A percentile compares a stretch with the other conserved stretches of the same genome.
These are phyloP conservation scores for Coemansia sp. DNA, from an alignment of 192 early-diverging fungal genomes.

Conservation along the genomic window DNA sequence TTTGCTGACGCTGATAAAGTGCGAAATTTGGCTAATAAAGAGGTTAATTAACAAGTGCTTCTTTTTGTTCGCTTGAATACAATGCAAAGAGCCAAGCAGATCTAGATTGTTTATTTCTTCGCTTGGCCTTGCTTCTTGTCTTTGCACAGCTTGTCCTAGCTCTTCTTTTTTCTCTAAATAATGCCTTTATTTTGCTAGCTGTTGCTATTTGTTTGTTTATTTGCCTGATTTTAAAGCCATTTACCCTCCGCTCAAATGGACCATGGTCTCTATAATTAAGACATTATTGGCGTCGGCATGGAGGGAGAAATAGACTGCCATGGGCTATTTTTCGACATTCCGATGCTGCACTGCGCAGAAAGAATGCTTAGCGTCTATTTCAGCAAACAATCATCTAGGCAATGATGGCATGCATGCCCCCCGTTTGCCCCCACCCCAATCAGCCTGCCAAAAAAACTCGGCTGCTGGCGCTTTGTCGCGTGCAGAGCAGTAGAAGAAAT, in stretches of 20 bases:
- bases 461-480: not conserved
- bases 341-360: not conserved
- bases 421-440: too few relatives aligned
- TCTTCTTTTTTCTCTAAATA: not conserved
- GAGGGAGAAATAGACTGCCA: not conserved
- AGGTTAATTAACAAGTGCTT: not conserved
- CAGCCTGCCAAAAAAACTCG: not conserved
- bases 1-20: not conserved
- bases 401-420: too few relatives aligned
- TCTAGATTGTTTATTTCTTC: not conserved
- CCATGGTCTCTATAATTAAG: not conserved
- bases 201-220: not conserved
- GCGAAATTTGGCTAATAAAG: constrained; percentile 2
- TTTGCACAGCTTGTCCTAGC: too few relatives aligned
- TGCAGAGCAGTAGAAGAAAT: not conserved
- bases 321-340: not conserved
- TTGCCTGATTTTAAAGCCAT: too few relatives aligned
- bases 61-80: not conserved
- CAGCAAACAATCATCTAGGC: not conserved
- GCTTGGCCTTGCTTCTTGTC: too few relatives aligned
- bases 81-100: not conserved
- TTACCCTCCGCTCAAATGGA: too few relatives aligned
- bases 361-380: not conserved
- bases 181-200: not conserved
- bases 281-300: not conserved